phyloP scores from a whole-genome alignment of 75 land plant genomes.

The Pinus albicaulis region DNA sequence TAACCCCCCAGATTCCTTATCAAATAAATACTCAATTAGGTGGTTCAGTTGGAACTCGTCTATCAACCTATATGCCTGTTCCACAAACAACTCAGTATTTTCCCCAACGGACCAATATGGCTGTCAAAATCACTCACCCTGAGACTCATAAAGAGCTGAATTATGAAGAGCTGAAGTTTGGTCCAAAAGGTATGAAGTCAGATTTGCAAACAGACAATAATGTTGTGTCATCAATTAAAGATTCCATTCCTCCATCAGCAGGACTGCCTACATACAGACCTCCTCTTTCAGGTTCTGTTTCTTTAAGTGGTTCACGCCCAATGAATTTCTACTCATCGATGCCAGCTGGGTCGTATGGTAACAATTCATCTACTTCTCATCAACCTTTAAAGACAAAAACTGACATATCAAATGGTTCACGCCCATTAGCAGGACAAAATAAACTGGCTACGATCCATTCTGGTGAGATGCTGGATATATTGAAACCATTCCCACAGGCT shows the following conservation, averaged over 20 bases:
- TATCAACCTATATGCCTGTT: slow-evolving; percentile 37
- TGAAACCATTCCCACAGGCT: background rate
- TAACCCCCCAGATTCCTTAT: slow-evolving; percentile 8
- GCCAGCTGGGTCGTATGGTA: background rate
- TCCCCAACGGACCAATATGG: slow-evolving; percentile 40
- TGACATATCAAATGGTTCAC: background rate
- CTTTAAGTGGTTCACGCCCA: background rate
- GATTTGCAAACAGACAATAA: slow-evolving; percentile 20
- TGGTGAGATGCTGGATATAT: background rate
- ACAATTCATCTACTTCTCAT: background rate
- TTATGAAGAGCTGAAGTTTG: slow-evolving; percentile 78
- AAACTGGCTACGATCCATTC: background rate
- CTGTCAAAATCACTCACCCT: slow-evolving; percentile 91
- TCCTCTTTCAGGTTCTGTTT: background rate
- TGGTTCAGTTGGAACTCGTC: slow-evolving; percentile 35
- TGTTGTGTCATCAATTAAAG: background rate
- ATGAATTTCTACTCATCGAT: background rate
- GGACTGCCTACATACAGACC: background rate
- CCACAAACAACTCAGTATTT: slow-evolving; percentile 49
- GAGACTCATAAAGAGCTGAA: slow-evolving; percentile 85
- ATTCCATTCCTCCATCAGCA: background rate
- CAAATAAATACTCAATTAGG: slow-evolving; percentile 59
- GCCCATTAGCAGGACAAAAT: background rate
- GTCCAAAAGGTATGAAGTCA: slow-evolving; percentile 14
- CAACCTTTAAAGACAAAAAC: background rate